These are phyloP conservation scores for Aspergillus candidus DNA, from an alignment of 2,329 filamentous ascomycete species.

Conservation along the genomic window DNA sequence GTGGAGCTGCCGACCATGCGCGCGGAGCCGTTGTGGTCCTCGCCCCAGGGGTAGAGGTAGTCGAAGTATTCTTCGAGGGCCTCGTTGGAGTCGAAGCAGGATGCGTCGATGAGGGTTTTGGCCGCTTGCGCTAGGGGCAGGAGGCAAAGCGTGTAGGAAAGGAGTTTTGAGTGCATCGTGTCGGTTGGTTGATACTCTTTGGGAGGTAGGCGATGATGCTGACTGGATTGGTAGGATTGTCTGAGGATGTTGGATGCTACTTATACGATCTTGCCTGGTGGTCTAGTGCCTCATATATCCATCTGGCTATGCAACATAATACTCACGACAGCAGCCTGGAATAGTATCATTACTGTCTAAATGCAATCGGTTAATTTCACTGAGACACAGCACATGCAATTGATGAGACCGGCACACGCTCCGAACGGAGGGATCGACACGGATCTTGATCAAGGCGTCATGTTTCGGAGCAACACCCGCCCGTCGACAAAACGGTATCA, in stretches of 20 bases:
- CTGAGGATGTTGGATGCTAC: too few species aligned
- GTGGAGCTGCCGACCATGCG: constrained; percentile 41
- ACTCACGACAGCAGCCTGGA: too few species aligned
- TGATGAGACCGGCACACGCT: not conserved
- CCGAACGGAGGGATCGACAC: not conserved
- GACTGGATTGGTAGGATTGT: too few species aligned
- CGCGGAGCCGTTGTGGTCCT: constrained; percentile 52
- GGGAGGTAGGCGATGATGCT: too few species aligned
- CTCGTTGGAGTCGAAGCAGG: constrained; percentile 27
- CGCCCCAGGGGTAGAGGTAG: constrained; percentile 55
- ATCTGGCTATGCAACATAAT: too few species aligned
- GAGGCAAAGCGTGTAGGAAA: constrained; percentile 1
- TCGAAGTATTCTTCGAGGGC: constrained; percentile 40
- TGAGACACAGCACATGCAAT: not conserved
- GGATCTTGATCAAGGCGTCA: too few species aligned
- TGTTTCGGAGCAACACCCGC: too few species aligned
- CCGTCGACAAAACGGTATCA: too few species aligned
- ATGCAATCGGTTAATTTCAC: not conserved
- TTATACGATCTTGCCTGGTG: too few species aligned
- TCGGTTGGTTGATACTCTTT: not conserved
- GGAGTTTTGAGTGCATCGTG: not conserved
- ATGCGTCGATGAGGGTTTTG: constrained; percentile 17
- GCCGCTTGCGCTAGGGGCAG: constrained; percentile 8
- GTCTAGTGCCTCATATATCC: too few species aligned
- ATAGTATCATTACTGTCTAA: not conserved